These are phyloP conservation scores for Gentiana dahurica DNA, from an alignment of 257 asterid species.

Conservation along the genomic window DNA sequence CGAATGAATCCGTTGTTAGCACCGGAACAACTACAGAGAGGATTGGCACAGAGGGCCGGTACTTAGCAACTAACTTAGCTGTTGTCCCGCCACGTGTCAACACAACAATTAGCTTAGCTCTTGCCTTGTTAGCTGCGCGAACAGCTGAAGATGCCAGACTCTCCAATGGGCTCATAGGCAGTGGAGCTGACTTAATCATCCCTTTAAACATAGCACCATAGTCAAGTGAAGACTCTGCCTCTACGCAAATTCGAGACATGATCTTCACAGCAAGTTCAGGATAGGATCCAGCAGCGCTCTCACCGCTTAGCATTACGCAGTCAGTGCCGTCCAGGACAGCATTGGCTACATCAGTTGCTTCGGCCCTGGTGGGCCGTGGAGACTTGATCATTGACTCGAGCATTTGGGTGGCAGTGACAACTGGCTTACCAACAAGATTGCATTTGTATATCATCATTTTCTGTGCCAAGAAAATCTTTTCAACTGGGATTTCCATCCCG, in stretches of 20 bases:
- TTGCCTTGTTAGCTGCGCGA: constrained; percentile 59
- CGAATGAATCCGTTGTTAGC: constrained; percentile 55
- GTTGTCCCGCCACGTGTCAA: constrained; percentile 83
- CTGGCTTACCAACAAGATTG: constrained; percentile 75
- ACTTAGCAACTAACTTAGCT: constrained; percentile 81
- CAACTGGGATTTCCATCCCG: constrained; percentile 91
- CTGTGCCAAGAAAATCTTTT: constrained; percentile 85
- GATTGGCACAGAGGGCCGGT: constrained; percentile 75
- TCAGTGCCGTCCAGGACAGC: constrained; percentile 89
- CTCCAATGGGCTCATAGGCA: constrained; percentile 88
- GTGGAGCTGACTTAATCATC: constrained; percentile 65
- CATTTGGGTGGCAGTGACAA: constrained; percentile 91
- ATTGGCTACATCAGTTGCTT: constrained; percentile 87
- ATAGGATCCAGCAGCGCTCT: constrained; percentile 86
- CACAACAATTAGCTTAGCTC: constrained; percentile 66
- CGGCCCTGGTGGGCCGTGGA: constrained; percentile 92
- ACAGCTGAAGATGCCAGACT: constrained; percentile 79
- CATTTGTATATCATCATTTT: constrained; percentile 92
- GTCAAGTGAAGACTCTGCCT: constrained; percentile 78
- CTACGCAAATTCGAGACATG: constrained; percentile 72
- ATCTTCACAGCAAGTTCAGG: constrained; percentile 70
- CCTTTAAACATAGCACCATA: constrained; percentile 57
- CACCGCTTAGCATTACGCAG: constrained; percentile 89
- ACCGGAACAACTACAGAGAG: constrained; percentile 76
- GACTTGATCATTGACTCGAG: constrained; percentile 93